Percentiles rank a stretch among this genome's conserved stretches.
Conservation (phyloP, 169 alveolate genomes). For the Eimeria falciformis region DNA sequence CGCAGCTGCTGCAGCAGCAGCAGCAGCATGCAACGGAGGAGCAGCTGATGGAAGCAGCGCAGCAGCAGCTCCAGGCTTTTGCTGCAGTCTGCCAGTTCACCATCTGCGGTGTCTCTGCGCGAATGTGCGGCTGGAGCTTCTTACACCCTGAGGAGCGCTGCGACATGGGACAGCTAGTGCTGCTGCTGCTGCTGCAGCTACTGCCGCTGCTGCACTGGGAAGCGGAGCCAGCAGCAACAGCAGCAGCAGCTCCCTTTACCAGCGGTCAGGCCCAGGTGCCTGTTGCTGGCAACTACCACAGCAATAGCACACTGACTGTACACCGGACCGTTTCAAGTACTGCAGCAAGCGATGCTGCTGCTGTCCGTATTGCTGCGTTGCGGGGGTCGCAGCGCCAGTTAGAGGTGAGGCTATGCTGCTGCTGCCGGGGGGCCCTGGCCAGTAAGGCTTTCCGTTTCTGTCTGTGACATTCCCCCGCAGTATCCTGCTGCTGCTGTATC, state of each 20-base stretch:
- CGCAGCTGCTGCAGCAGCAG: slow-evolving; percentile 66
- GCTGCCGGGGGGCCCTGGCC: slow-evolving; percentile 23
- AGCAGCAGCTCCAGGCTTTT: slow-evolving; percentile 66
- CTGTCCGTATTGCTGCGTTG: slow-evolving; percentile 29
- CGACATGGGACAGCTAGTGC: slow-evolving; percentile 58
- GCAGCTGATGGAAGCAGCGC: slow-evolving; percentile 63
- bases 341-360: background rate
- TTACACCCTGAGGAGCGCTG: slow-evolving; percentile 52
- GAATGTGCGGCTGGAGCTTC: slow-evolving; percentile 41
- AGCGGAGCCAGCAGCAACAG: slow-evolving; percentile 13
- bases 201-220: slow-evolving; percentile 76
- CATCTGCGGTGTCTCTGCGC: slow-evolving; percentile 48
- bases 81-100: slow-evolving; percentile 63
- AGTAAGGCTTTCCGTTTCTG: background rate
- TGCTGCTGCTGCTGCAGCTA: slow-evolving; percentile 58
- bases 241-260: background rate
- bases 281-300: slow-evolving; percentile 14
- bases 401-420: slow-evolving; percentile 56
- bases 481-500: slow-evolving; percentile 41
- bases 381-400: slow-evolving; percentile 33
- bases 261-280: background rate
- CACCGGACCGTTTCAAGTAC: background rate
- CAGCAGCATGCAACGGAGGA: slow-evolving; percentile 43
- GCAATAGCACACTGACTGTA: background rate
- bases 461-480: background rate